A percentile compares a stretch with the other conserved stretches of the same genome.
phyloP scores from a whole-genome alignment of 1,284 basidiomycete genomes.

The Naganishia liquefaciens region DNA sequence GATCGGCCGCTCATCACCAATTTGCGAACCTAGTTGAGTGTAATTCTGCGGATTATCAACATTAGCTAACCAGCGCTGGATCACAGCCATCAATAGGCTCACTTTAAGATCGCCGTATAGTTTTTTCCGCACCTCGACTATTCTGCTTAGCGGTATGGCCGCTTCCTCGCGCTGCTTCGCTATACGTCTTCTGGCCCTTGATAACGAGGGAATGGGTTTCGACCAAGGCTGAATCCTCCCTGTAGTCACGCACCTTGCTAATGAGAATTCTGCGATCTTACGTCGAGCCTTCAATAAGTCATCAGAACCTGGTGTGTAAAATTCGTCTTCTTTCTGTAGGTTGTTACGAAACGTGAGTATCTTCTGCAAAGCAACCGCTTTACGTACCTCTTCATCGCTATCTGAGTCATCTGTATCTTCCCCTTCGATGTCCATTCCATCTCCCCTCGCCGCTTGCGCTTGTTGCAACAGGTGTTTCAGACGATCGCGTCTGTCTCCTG shows the following conservation, averaged over 20 bases:
- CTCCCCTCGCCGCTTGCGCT: conserved; percentile 75
- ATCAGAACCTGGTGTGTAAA: conserved; percentile 88
- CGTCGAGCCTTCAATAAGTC: conserved; percentile 80
- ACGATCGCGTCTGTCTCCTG: conserved; percentile 76
- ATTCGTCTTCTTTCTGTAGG: conserved; percentile 75
- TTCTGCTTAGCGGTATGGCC: conserved; percentile 79
- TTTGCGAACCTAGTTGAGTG: conserved; percentile 91
- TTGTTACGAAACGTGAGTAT: conserved; percentile 4
- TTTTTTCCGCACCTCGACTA: conserved; percentile 87
- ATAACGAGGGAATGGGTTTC: conserved; percentile 40
- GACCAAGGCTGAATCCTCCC: conserved; percentile 41
- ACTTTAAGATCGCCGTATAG: conserved; percentile 88
- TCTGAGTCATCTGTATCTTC: conserved; percentile 58
- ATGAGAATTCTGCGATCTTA: conserved; percentile 84
- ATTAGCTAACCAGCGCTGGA: neutral
- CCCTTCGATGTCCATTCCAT: conserved; percentile 61
- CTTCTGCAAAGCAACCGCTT: neutral
- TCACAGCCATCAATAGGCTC: conserved; percentile 37
- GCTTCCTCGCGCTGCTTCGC: conserved; percentile 85
- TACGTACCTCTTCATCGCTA: conserved; percentile 52
- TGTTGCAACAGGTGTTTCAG: conserved; percentile 87
- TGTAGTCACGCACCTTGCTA: conserved; percentile 75
- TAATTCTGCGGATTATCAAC: conserved; percentile 63
- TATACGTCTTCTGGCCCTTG: conserved; percentile 91
- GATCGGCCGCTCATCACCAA: conserved; percentile 92